Evolutionary conservation across 495 filamentous ascomycete genomes (phyloP).

Genomic region (Penicillium antarcticum): DNA sequence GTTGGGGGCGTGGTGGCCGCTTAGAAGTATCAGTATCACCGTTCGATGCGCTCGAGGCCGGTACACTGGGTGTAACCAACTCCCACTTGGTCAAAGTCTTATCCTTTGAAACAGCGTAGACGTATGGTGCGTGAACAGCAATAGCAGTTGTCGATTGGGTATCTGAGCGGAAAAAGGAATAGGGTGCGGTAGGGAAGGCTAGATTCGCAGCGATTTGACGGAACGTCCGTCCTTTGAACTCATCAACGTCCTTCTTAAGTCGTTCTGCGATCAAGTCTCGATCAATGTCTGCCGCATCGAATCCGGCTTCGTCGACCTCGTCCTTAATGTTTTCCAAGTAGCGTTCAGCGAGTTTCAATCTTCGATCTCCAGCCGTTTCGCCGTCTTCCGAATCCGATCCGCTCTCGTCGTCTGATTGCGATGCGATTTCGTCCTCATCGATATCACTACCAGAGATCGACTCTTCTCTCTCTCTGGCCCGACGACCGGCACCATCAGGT

Average conservation of each 20-base stretch:
- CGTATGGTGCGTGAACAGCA: conserved; percentile 71
- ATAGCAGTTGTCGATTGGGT: conserved; percentile 75
- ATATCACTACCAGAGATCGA: conserved; percentile 87
- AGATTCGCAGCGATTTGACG: conserved; percentile 69
- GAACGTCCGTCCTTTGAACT: conserved; percentile 87
- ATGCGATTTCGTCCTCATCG: conserved; percentile 54
- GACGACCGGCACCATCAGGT: conserved; percentile 25
- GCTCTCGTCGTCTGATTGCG: conserved; percentile 41
- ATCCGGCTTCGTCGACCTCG: conserved; percentile 78
- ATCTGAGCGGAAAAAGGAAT: conserved; percentile 72
- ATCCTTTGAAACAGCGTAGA: conserved; percentile 87
- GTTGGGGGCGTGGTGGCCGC: conserved; percentile 60
- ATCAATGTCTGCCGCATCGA: conserved; percentile 92
- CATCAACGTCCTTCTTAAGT: conserved; percentile 88
- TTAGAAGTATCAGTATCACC: conserved; percentile 55
- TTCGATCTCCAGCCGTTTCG: conserved; percentile 85
- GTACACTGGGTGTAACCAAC: conserved; percentile 44
- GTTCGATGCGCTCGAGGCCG: conserved; percentile 35
- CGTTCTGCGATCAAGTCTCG: conserved; percentile 85
- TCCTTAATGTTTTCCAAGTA: conserved; percentile 86
- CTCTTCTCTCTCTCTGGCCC: conserved; percentile 41
- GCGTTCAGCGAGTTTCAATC: conserved; percentile 84
- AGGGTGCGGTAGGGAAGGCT: conserved; percentile 56
- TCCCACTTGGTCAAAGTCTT: conserved; percentile 83
- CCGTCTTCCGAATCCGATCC: conserved; percentile 56